Base-by-base conservation (phyloP, 345 rosid genomes). In the Salix koriyanagi region DNA sequence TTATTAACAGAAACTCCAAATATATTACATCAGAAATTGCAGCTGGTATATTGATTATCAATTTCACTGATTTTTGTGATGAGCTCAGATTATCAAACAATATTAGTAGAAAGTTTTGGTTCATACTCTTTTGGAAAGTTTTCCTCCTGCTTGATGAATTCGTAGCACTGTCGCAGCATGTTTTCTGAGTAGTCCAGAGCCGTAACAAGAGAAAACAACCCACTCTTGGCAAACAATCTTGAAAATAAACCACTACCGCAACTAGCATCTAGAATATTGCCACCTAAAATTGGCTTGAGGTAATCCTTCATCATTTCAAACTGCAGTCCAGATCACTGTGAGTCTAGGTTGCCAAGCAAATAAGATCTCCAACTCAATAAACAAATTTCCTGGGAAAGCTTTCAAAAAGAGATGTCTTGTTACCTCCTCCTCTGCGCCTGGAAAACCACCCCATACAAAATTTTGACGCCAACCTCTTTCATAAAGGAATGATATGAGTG, bases 401-500 rank as follows among this genome's bases (percentile, higher is more conserved):
- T 58, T 58, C 28, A 58, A n/a, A 11, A 23, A 58, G 14, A 58
- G 62, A 58, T 58, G 15, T 58, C 14, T 25, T 58, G 42, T 87
- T 46, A 91, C 98, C 97, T 91, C 97, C 80, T 90, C 88, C 86
- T 91, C 97, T 15, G 88, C 94, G 70, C 97, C 97, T 37, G 97
- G 98, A 76, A 87, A 92, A 44, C 98, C 97, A 70, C 87, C 92
- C 89, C 85, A 82, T 23, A 83, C 19, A 72, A 92, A 92, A 71
- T 83, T 88, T 82, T 94, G 98, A 77, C 97, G 93, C 98, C 98
- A 94, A 69, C 98, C 98, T 75, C 97, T 87, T 85, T 94, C 98
- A 44, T 94, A 94, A 74, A 92, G 85, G 81, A 85, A 92, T 3
- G 97, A 90, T 65, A 94, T 85, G 80, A 92, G 46, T 1, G 87